phyloP scores from a whole-genome alignment of 78 protist species.

The Anaeramoeba flamelloides region DNA sequence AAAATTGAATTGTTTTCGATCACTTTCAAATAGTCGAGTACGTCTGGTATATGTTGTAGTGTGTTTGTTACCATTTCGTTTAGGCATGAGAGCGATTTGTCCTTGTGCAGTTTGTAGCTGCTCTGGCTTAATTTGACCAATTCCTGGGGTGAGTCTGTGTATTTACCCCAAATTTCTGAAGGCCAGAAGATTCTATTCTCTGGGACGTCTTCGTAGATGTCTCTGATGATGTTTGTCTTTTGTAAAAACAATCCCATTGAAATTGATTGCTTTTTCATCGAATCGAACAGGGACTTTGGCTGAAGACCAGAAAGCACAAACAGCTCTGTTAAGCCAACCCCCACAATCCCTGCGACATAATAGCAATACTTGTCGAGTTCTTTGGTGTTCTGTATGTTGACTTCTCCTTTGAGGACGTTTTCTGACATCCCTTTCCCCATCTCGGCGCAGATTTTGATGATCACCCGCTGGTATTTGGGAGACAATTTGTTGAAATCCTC shows the following conservation, averaged over 20 bases:
- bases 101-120: background rate
- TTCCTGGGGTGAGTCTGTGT: constrained; percentile 10
- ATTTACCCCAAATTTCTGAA: constrained; percentile 37
- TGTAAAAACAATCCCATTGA: constrained; percentile 81
- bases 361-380: constrained; percentile 76
- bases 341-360: constrained; percentile 90
- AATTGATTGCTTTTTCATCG: background rate
- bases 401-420: constrained; percentile 6
- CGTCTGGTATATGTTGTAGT: constrained; percentile 46
- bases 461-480: constrained; percentile 35
- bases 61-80: constrained; percentile 69
- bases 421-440: constrained; percentile 77
- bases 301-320: constrained; percentile 57
- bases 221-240: constrained; percentile 82
- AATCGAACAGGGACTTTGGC: constrained; percentile 27
- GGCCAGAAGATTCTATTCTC: constrained; percentile 82
- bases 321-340: constrained; percentile 62
- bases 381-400: constrained; percentile 23
- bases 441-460: constrained; percentile 49
- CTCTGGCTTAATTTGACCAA: constrained; percentile 1
- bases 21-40: constrained; percentile 45
- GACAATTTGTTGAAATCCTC: constrained; percentile 11
- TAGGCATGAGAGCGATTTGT: constrained; percentile 53
- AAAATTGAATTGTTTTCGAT: constrained; percentile 36
- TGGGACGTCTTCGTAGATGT: constrained; percentile 65